Base-by-base conservation (phyloP, 139 green algal species). In the Haematococcus sp. region DNA sequence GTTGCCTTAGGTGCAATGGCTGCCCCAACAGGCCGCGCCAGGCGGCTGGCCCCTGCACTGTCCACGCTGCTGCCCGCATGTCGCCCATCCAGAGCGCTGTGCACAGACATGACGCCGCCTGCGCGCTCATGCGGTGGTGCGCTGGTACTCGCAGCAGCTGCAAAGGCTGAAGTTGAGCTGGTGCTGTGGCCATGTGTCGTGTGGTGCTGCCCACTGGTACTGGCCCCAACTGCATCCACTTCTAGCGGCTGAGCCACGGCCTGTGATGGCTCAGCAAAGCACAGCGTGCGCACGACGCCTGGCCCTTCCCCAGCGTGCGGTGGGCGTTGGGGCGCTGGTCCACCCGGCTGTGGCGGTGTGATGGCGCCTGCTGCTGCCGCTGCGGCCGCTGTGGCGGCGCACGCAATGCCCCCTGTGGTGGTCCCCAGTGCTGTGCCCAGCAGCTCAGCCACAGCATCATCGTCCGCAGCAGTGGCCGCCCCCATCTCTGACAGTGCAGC, bases 261-360 rank as follows among this genome's bases (percentile, higher is more conserved):
- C 11, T 15, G 30, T 4, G 61, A 69, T 35, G 61, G 61, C 61
- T 69, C 61, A 17, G 31, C 33, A 28, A 69, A 69, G 61, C 61
- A 52, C 33, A 69, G 61, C 31, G 61, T 30, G 25, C 58, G 58
- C 58, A 34, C 58, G 23, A 65, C 58, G 25, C 58, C 30, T 4
- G 58, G 30, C 25, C n/a, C 30, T n/a, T 65, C 58, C 58, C 58
- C 11, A 33, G 17, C n/a, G 23, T 65, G 58, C 25, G 28, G 25
- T n/a, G 33, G 23, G 11, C n/a, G 58, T 22, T 65, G 25, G 4
- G 25, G 58, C 25, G 58, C 23, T 49, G 11, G 7, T 19, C 7
- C 7, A 11, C 7, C 40, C 11, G 7, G 7, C 11, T 19, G 40
- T 11, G 40, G 40, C 7, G 40, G 40, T 49, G 40, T 11, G 40